phyloP scores from a whole-genome alignment of 257 asterid species.

The Capsicum chinense region DNA sequence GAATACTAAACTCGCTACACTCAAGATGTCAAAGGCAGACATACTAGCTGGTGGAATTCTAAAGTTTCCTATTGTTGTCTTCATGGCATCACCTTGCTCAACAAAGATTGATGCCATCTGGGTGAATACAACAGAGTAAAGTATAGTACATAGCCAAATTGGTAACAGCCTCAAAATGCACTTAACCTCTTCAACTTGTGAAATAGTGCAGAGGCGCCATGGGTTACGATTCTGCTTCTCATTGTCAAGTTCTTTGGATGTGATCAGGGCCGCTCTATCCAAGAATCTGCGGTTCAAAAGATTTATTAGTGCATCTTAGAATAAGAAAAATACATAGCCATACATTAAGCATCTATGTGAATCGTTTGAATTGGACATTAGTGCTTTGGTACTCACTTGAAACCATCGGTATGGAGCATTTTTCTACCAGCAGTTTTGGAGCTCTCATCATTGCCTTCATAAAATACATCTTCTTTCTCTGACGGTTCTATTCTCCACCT shows the following conservation, averaged over 20 bases:
- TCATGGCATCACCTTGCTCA: too few relatives aligned
- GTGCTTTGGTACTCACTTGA: slow-evolving; percentile 58
- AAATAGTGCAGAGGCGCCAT: too few relatives aligned
- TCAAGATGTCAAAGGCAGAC: too few relatives aligned
- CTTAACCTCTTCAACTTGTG: too few relatives aligned
- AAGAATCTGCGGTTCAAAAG: slow-evolving; percentile 52
- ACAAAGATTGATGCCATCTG: too few relatives aligned
- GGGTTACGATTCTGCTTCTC: slow-evolving; percentile 32
- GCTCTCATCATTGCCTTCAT: slow-evolving; percentile 40
- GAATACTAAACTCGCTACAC: slow-evolving; percentile 46
- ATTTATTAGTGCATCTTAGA: not conserved
- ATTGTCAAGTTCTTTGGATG: slow-evolving; percentile 56
- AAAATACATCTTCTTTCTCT: slow-evolving; percentile 45
- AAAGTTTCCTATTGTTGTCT: too few relatives aligned
- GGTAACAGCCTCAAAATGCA: too few relatives aligned
- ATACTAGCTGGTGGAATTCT: too few relatives aligned
- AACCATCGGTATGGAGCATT: slow-evolving; percentile 83
- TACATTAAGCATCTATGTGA: too few relatives aligned
- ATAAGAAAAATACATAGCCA: too few relatives aligned
- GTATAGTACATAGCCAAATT: too few relatives aligned
- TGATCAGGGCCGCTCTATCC: slow-evolving; percentile 76
- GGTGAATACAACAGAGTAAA: too few relatives aligned
- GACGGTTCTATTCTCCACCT: slow-evolving; percentile 49
- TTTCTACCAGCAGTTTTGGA: slow-evolving; percentile 46
- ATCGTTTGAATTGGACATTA: not conserved